A percentile compares a stretch with the other conserved stretches of the same genome.
Evolutionary conservation across 192 early-diverging fungal genomes (phyloP).

Genomic region (Pilobolus umbonatus): DNA sequence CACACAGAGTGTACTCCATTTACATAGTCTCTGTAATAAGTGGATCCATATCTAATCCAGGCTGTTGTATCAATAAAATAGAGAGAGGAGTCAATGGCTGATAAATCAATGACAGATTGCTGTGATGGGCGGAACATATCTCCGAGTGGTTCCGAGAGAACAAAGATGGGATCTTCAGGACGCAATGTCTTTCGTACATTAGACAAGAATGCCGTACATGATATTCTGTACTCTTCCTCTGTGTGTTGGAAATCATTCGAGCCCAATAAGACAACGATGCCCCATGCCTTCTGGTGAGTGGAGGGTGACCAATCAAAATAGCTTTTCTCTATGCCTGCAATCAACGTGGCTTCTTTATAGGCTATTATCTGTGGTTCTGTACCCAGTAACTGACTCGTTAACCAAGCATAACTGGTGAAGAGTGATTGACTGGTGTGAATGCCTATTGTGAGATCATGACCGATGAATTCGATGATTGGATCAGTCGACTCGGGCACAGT

Average conservation of each 20-base stretch:
- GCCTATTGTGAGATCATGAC: slow-evolving; percentile 18
- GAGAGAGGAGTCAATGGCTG: background rate
- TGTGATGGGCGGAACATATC: slow-evolving; percentile 14
- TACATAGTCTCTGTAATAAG: slow-evolving; percentile 9
- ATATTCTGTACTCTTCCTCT: background rate
- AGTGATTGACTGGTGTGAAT: slow-evolving; percentile 8
- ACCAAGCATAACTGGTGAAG: slow-evolving; percentile 25
- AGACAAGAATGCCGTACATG: background rate
- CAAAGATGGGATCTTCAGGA: slow-evolving; percentile 8
- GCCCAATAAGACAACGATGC: slow-evolving; percentile 17
- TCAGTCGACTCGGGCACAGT: background rate
- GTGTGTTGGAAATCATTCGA: slow-evolving; percentile 9
- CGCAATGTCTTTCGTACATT: background rate
- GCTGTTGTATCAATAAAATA: slow-evolving; percentile 27
- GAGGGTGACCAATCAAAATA: slow-evolving; percentile 21
- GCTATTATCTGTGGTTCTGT: slow-evolving; percentile 20
- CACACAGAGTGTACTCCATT: background rate
- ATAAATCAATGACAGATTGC: slow-evolving; percentile 11
- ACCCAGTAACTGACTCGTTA: slow-evolving; percentile 10
- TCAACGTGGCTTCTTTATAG: slow-evolving; percentile 8
- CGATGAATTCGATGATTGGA: slow-evolving; percentile 22
- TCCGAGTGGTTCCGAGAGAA: slow-evolving; percentile 23
- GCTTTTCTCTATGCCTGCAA: slow-evolving; percentile 16
- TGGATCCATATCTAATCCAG: slow-evolving; percentile 24
- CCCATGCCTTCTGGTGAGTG: slow-evolving; percentile 1